These are phyloP conservation scores for Suillus plorans DNA, from an alignment of 768 basidiomycete genomes.

Conservation along the genomic window DNA sequence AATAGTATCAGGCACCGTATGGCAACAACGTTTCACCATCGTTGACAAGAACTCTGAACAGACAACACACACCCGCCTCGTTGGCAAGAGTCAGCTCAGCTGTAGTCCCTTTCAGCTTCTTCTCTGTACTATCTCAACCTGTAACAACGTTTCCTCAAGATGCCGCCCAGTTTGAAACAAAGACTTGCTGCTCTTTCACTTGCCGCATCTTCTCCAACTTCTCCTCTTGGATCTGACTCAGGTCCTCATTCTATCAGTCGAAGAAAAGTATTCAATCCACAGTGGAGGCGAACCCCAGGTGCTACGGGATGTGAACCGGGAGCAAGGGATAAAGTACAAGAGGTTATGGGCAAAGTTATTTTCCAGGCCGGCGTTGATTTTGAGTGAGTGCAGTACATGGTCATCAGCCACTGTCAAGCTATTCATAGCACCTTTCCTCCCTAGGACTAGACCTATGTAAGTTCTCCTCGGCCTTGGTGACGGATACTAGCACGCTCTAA, in stretches of 20 bases:
- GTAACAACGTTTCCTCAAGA: slow-evolving; percentile 7
- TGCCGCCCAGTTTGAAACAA: slow-evolving; percentile 58
- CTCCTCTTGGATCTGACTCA: slow-evolving; percentile 23
- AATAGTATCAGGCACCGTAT: not conserved
- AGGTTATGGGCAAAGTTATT: slow-evolving; percentile 69
- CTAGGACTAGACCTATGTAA: slow-evolving; percentile 85
- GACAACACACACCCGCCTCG: not conserved
- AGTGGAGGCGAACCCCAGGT: slow-evolving; percentile 48
- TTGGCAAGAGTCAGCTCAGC: not conserved
- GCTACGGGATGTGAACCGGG: slow-evolving; percentile 25
- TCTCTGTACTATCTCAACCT: not conserved
- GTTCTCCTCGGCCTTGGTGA: slow-evolving; percentile 24
- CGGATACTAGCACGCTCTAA: not conserved
- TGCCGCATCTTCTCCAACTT: slow-evolving; percentile 48
- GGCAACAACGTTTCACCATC: slow-evolving; percentile 5
- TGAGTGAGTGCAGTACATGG: slow-evolving; percentile 54
- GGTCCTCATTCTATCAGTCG: slow-evolving; percentile 27
- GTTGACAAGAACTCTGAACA: not conserved
- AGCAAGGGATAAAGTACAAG: slow-evolving; percentile 50
- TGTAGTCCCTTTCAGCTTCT: not conserved
- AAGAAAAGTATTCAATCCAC: slow-evolving; percentile 47
- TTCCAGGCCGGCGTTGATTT: slow-evolving; percentile 90
- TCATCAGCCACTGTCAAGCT: slow-evolving; percentile 4
- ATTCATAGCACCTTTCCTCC: slow-evolving; percentile 13
- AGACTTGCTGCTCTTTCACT: slow-evolving; percentile 62